Conservation (phyloP, 2,329 filamentous ascomycete genomes). For the Colletotrichum lindemuthianum region DNA sequence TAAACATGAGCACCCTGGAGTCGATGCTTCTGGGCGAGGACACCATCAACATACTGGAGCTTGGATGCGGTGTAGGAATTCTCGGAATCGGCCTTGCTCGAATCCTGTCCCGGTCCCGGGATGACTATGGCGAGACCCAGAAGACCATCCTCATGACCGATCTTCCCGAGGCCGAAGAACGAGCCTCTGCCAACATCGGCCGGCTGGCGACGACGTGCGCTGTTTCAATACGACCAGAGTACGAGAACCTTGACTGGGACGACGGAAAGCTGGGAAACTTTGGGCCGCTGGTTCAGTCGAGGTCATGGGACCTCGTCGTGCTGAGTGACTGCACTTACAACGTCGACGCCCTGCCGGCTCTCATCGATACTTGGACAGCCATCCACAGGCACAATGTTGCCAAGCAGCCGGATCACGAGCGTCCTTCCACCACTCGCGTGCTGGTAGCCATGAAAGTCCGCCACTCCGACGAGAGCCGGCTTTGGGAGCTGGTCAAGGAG, state of each 20-base stretch:
- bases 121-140: slow-evolving; percentile 34
- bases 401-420: slow-evolving; percentile 31
- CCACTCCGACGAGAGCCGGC: slow-evolving; percentile 60
- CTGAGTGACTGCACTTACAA: slow-evolving; percentile 72
- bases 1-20: slow-evolving; percentile 28
- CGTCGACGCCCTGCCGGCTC: slow-evolving; percentile 62
- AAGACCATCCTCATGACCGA: slow-evolving; percentile 64
- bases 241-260: slow-evolving; percentile 68
- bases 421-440: slow-evolving; percentile 50
- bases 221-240: slow-evolving; percentile 46
- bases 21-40: slow-evolving; percentile 41
- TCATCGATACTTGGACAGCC: slow-evolving; percentile 63
- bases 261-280: slow-evolving; percentile 58
- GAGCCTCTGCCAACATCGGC: slow-evolving; percentile 59
- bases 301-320: slow-evolving; percentile 62
- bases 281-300: slow-evolving; percentile 50
- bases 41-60: slow-evolving; percentile 59
- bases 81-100: slow-evolving; percentile 60
- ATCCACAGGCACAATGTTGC: slow-evolving; percentile 53
- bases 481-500: slow-evolving; percentile 58
- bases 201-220: slow-evolving; percentile 33
- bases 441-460: slow-evolving; percentile 66
- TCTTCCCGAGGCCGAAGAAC: slow-evolving; percentile 62
- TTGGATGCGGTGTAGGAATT: slow-evolving; percentile 67
- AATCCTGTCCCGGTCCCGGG: slow-evolving; percentile 41